A percentile compares a stretch with the other conserved stretches of the same genome.
These are phyloP conservation scores for Rhizopogon vinicolor DNA, from an alignment of 768 basidiomycete genomes.

Conservation along the genomic window DNA sequence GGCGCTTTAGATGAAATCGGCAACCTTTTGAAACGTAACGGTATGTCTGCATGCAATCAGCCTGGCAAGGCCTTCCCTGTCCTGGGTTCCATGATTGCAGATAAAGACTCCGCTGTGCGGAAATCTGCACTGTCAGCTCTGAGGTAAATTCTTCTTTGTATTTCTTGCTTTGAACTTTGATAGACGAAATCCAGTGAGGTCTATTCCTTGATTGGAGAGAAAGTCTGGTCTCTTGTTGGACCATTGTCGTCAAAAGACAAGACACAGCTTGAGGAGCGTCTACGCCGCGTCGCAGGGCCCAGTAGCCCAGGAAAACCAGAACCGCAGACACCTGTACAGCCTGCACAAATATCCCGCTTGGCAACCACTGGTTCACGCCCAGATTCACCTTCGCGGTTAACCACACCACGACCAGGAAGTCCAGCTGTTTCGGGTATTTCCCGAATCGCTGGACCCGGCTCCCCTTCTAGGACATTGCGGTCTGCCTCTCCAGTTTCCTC, in stretches of 20 bases:
- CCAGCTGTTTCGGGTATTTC: constrained; percentile 38
- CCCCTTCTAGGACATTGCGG: constrained; percentile 31
- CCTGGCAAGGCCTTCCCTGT: constrained; percentile 74
- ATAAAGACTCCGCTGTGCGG: constrained; percentile 85
- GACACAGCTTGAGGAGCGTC: constrained; percentile 85
- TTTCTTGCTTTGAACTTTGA: not conserved
- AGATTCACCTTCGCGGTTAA: constrained; percentile 41
- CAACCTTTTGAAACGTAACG: constrained; percentile 72
- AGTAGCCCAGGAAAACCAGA: constrained; percentile 37
- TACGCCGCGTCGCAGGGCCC: constrained; percentile 76
- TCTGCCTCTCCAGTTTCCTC: constrained; percentile 34
- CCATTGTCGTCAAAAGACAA: constrained; percentile 79
- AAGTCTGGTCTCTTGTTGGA: constrained; percentile 78
- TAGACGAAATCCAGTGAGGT: constrained; percentile 53
- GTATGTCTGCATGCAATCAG: constrained; percentile 72
- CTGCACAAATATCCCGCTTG: constrained; percentile 53
- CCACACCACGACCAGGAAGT: constrained; percentile 44
- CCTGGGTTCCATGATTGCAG: constrained; percentile 76
- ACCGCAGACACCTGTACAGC: constrained; percentile 38
- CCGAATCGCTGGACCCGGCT: constrained; percentile 38
- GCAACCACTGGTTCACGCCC: constrained; percentile 40
- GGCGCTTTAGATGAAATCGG: constrained; percentile 82
- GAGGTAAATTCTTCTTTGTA: constrained; percentile 47
- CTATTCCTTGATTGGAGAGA: constrained; percentile 80
- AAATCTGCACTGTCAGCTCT: constrained; percentile 82